Evolutionary conservation across 306 rosid genomes (phyloP).

Genomic region (Rubus parviflorus): DNA sequence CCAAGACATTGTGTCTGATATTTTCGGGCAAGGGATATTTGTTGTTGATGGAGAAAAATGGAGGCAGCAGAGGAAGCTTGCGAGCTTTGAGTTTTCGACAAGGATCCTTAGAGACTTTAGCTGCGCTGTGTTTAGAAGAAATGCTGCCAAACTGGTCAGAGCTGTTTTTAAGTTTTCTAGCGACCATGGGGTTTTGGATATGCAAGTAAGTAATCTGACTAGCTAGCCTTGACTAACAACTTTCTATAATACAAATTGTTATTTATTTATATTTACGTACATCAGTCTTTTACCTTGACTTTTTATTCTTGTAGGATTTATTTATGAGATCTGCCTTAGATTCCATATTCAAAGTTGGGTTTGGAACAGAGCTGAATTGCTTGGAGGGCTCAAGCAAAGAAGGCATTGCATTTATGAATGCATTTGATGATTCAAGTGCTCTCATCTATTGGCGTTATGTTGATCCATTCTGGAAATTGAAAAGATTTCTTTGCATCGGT

Average conservation of each 20-base stretch:
- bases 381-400: conserved; percentile 60
- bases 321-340: conserved; percentile 69
- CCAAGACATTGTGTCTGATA: conserved; percentile 36
- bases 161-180: conserved; percentile 32
- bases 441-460: conserved; percentile 56
- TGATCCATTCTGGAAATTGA: conserved; percentile 72
- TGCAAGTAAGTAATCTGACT: conserved; percentile 50
- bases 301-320: conserved; percentile 40
- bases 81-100: conserved; percentile 64
- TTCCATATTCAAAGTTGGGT: conserved; percentile 84
- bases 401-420: conserved; percentile 59
- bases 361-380: conserved; percentile 82
- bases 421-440: conserved; percentile 74
- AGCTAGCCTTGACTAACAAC: not conserved
- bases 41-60: conserved; percentile 66
- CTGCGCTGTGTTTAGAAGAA: conserved; percentile 49
- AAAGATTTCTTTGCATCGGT: conserved; percentile 63
- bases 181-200: conserved; percentile 44
- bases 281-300: not conserved
- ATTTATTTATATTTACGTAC: not conserved
- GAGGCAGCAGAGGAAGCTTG: conserved; percentile 74
- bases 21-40: conserved; percentile 72
- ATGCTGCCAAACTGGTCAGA: conserved; percentile 53
- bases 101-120: conserved; percentile 72
- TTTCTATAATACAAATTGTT: not conserved